Evolutionary conservation across 257 asterid genomes (phyloP), one percentile per base, ranked within the genome.

Genomic region (Haberlea rhodopensis): DNA sequence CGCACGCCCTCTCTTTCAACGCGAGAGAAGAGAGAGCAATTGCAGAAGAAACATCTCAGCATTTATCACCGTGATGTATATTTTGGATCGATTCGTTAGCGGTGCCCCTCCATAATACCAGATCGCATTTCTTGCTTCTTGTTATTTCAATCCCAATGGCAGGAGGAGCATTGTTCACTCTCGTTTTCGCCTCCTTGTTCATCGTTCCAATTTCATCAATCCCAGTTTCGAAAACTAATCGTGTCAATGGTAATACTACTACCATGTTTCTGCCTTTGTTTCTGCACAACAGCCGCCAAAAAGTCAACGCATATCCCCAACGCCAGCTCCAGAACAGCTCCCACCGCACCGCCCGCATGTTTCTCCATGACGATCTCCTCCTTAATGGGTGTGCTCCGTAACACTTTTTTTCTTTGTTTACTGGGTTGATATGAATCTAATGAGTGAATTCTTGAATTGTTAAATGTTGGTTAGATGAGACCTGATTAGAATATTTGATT

Each of bases 291-390:
- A 53, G 15, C 29, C 46, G 71, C 64, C 52, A n/a, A 55, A 48
- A 58, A 16, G 62, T 62, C 56, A 65, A 52, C 21, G 52, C 55
- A 27, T 46, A 65, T 20, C 61, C 81, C 31, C 86, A 85, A 28
- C 87, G 89, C 48, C 84, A 78, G 68, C 95, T 87, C 71, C 76
- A 48, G 40, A 13, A 29, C 29, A 56, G 72, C 64, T 73, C 59
- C 73, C 71, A 63, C 26, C 68, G 80, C 15, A 80, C 75, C 63
- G 91, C 95, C 32, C 95, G 90, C 54, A 86, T 89, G 95, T 62
- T 82, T 49, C 96, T 89, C 66, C 95, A 89, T 32, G 96, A 89
- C 73, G 96, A 89, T 89, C 90, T 86, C 72, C 85, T 84, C 53
- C 86, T 81, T 67, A 84, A 89, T 57, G 96, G 96, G 96, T 89